phyloP scores from a whole-genome alignment of 2,329 filamentous ascomycete species.

The Penicillium palitans region DNA sequence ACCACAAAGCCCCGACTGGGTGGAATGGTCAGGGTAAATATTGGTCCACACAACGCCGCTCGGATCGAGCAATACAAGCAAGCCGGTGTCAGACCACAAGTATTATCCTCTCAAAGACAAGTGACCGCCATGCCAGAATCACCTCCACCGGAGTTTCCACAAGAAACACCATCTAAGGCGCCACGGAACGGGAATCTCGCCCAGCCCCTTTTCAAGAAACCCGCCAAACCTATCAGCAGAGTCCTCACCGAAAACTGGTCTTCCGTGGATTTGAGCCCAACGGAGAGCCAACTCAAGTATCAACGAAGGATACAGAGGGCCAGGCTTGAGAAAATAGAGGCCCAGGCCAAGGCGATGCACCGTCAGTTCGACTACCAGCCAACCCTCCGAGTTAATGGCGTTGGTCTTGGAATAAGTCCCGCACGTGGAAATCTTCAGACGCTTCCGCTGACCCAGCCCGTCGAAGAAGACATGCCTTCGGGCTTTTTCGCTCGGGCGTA shows the following conservation, averaged over 20 bases:
- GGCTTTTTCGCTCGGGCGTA: not conserved
- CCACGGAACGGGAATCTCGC: not conserved
- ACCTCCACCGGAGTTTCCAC: not conserved
- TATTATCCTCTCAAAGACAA: not conserved
- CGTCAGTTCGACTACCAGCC: not conserved
- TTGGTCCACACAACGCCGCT: constrained; percentile 1
- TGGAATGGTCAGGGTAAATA: not conserved
- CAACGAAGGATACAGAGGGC: not conserved
- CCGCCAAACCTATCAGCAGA: constrained; percentile 1
- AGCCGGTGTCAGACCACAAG: not conserved
- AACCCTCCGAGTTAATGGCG: not conserved
- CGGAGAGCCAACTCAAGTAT: not conserved
- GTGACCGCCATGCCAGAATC: not conserved
- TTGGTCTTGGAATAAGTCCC: not conserved
- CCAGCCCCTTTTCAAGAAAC: not conserved
- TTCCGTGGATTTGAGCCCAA: not conserved
- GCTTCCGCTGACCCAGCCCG: not conserved
- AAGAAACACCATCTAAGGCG: not conserved
- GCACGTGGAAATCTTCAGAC: not conserved
- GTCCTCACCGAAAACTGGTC: not conserved
- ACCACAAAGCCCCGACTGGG: not conserved
- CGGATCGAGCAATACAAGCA: not conserved
- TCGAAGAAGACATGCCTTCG: not conserved
- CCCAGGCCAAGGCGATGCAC: not conserved
- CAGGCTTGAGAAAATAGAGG: not conserved